A percentile compares a stretch with the other conserved stretches of the same genome.
These are phyloP conservation scores for Chaetomium fimeti DNA, from an alignment of 495 filamentous ascomycete species.

Conservation along the genomic window DNA sequence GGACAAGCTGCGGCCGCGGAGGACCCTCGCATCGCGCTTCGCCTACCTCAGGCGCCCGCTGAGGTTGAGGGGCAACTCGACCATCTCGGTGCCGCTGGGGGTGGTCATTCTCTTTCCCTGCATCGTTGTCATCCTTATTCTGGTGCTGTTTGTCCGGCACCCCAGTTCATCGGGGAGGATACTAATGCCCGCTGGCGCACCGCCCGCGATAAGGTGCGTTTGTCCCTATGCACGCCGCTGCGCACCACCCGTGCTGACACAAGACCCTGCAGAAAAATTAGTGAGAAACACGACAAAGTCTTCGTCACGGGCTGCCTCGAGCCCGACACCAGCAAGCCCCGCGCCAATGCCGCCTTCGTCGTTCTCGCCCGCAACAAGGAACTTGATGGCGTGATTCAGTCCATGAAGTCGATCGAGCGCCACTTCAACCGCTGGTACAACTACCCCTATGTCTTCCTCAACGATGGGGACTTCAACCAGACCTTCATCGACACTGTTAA, in stretches of 20 bases:
- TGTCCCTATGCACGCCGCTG: background rate
- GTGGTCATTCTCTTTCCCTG: conserved; percentile 90
- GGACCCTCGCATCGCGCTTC: conserved; percentile 52
- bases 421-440: conserved; percentile 99
- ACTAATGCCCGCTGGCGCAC: conserved; percentile 84
- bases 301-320: conserved; percentile 88
- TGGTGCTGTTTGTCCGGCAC: conserved; percentile 86
- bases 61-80: conserved; percentile 89
- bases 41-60: conserved; percentile 87
- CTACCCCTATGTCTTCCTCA: conserved; percentile 98
- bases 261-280: conserved; percentile 72
- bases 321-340: conserved; percentile 58
- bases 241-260: conserved; percentile 13
- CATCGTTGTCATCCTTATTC: conserved; percentile 86
- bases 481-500: conserved; percentile 83
- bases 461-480: conserved; percentile 93
- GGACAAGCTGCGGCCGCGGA: conserved; percentile 33
- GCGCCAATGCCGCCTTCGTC: conserved; percentile 93
- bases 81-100: conserved; percentile 89
- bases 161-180: conserved; percentile 78
- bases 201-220: conserved; percentile 82
- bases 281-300: conserved; percentile 93
- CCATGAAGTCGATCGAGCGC: conserved; percentile 94
- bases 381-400: conserved; percentile 91
- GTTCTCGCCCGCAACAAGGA: conserved; percentile 97